Percentiles rank a stretch among this genome's conserved stretches.
phyloP scores from a whole-genome alignment of 495 filamentous ascomycete species.

The Xylaria curta region DNA sequence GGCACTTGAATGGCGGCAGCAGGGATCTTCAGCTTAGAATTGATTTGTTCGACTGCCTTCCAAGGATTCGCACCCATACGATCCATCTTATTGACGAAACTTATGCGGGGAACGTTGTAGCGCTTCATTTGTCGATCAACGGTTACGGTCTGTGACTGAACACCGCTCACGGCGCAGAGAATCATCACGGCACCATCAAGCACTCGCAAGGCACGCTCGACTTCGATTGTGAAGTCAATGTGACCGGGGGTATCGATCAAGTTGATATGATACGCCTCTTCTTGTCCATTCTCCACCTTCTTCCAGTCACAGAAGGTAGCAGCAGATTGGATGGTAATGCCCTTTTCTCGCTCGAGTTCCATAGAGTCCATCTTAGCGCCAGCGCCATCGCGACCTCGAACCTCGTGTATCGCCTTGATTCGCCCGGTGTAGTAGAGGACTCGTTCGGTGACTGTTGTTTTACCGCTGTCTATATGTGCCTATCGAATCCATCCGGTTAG shows the following conservation, averaged over 20 bases:
- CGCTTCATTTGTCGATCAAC: conserved; percentile 98
- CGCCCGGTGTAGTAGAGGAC: conserved; percentile 98
- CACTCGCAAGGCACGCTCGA: conserved; percentile 94
- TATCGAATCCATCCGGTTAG: conserved; percentile 45
- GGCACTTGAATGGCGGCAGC: conserved; percentile 96
- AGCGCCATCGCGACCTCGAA: conserved; percentile 91
- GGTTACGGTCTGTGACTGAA: conserved; percentile 97
- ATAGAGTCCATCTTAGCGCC: conserved; percentile 99
- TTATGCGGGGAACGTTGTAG: conserved; percentile 94
- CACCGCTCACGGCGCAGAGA: conserved; percentile 94
- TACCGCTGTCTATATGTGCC: conserved; percentile 99
- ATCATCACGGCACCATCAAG: conserved; percentile 99
- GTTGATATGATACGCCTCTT: conserved; percentile 96
- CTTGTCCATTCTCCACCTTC: conserved; percentile 75
- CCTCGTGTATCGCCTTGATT: conserved; percentile 97
- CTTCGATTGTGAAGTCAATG: conserved; percentile 99
- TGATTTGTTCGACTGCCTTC: conserved; percentile 97
- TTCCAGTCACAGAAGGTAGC: conserved; percentile 98
- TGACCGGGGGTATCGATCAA: conserved; percentile 99
- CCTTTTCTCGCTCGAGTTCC: conserved; percentile 97
- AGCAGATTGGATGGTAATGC: conserved; percentile 98
- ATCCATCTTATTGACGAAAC: conserved; percentile 99
- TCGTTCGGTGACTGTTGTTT: conserved; percentile 95
- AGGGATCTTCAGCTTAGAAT: conserved; percentile 87
- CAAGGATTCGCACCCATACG: conserved; percentile 98